These are phyloP conservation scores for Trichoderma harzianum DNA, from an alignment of 2,329 filamentous ascomycete genomes.

Conservation along the genomic window DNA sequence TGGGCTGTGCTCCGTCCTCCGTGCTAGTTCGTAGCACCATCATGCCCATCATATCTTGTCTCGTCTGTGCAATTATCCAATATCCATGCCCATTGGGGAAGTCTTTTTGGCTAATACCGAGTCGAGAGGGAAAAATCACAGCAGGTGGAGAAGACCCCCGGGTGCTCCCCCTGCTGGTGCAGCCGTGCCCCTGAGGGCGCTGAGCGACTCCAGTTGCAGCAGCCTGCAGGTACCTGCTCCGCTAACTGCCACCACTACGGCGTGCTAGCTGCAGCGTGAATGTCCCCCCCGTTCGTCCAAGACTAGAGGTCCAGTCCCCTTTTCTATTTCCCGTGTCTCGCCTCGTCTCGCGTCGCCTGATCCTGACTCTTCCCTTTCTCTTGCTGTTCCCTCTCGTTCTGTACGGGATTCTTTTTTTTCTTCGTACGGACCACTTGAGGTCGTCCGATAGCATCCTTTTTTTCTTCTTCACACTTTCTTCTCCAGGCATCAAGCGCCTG, in stretches of 20 bases:
- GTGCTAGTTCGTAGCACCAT: not conserved
- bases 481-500: not conserved
- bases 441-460: conserved; percentile 2
- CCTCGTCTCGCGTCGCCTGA: conserved; percentile 10
- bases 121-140: not conserved
- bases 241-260: conserved; percentile 5
- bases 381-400: conserved; percentile 1
- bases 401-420: conserved; percentile 14
- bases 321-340: conserved; percentile 18
- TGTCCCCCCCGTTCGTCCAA: conserved; percentile 6
- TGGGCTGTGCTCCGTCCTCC: not conserved
- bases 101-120: conserved; percentile 13
- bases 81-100: conserved; percentile 7
- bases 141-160: not conserved
- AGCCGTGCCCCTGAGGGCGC: conserved; percentile 16
- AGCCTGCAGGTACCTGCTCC: conserved; percentile 13
- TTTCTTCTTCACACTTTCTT: not conserved
- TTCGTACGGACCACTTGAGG: conserved; percentile 17
- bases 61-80: not conserved
- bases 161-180: not conserved
- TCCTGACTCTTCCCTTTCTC: conserved; percentile 14
- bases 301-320: conserved; percentile 9
- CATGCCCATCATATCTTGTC: conserved; percentile 1
- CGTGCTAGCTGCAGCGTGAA: conserved; percentile 14
- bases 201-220: conserved; percentile 13